These are phyloP conservation scores for Rhipidocladum racemiflorum DNA, from an alignment of 176 grass and related monocot genomes.

Conservation along the genomic window DNA sequence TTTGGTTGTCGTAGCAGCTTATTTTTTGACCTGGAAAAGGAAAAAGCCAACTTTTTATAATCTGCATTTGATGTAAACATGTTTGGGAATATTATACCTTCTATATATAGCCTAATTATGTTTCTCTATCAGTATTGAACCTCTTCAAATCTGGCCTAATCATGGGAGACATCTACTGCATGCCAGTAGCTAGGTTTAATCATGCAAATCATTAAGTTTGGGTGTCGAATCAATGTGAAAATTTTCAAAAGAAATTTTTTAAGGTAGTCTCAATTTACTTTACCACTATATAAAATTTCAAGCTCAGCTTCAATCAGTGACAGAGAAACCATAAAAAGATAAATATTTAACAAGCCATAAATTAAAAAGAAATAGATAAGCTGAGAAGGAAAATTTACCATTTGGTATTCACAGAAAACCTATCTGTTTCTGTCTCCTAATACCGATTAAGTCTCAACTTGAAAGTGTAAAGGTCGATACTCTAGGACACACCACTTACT, in stretches of 20 bases:
- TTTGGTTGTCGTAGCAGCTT: background rate
- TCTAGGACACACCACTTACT: background rate
- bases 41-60: background rate
- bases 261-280: background rate
- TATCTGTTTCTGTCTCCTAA: background rate
- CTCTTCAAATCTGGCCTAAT: background rate
- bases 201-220: background rate
- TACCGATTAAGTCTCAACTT: background rate
- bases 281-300: background rate
- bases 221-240: background rate
- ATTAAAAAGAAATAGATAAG: background rate
- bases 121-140: background rate
- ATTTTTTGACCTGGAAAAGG: background rate
- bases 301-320: background rate
- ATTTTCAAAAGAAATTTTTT: background rate
- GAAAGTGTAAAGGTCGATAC: background rate
- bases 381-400: background rate
- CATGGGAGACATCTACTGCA: background rate
- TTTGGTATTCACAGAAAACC: background rate
- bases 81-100: background rate
- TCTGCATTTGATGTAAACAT: constrained; percentile 14
- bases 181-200: constrained; percentile 9
- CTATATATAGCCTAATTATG: background rate
- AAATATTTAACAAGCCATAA: background rate
- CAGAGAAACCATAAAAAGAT: background rate